Percentiles rank a stretch among this genome's conserved stretches.
Evolutionary conservation across 2,329 filamentous ascomycete species (phyloP).

Genomic region (Piedraia hortae): DNA sequence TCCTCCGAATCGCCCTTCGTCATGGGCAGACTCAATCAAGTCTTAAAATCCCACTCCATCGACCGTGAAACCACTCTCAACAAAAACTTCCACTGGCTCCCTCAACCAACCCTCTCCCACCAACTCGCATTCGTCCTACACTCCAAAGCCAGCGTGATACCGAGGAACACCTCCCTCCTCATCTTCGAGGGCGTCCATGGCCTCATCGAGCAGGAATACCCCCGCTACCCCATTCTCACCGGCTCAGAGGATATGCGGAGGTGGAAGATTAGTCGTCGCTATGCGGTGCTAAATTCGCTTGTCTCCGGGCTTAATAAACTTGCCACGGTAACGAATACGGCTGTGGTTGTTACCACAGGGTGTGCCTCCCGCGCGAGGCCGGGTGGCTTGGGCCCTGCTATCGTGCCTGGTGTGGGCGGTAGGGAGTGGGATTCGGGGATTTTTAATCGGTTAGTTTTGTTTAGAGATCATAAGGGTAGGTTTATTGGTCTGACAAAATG

Average conservation of each 20-base stretch:
- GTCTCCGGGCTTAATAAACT: constrained; percentile 35
- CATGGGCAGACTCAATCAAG: neutral
- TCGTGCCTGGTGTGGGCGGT: constrained; percentile 50
- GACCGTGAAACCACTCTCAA: constrained; percentile 1
- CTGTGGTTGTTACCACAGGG: constrained; percentile 51
- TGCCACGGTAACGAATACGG: constrained; percentile 42
- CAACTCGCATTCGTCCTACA: constrained; percentile 45
- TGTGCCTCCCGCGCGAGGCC: constrained; percentile 55
- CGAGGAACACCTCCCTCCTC: constrained; percentile 34
- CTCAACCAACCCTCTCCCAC: constrained; percentile 33
- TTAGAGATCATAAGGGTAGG: constrained; percentile 35
- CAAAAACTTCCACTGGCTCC: neutral
- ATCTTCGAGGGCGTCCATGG: constrained; percentile 56
- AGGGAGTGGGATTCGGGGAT: constrained; percentile 57
- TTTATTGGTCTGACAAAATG: constrained; percentile 20
- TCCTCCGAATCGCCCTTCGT: constrained; percentile 1
- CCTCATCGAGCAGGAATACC: constrained; percentile 50
- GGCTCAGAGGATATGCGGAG: constrained; percentile 18
- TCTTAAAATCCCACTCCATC: neutral
- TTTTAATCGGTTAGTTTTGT: constrained; percentile 45
- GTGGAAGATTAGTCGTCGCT: constrained; percentile 23
- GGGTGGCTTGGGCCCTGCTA: constrained; percentile 27
- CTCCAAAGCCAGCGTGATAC: constrained; percentile 35
- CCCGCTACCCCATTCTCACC: constrained; percentile 18
- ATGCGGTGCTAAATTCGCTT: constrained; percentile 39